Evolutionary conservation across 2,329 filamentous ascomycete genomes (phyloP), one percentile per base, ranked within the genome.

Genomic region (Aspergillus sergii): DNA sequence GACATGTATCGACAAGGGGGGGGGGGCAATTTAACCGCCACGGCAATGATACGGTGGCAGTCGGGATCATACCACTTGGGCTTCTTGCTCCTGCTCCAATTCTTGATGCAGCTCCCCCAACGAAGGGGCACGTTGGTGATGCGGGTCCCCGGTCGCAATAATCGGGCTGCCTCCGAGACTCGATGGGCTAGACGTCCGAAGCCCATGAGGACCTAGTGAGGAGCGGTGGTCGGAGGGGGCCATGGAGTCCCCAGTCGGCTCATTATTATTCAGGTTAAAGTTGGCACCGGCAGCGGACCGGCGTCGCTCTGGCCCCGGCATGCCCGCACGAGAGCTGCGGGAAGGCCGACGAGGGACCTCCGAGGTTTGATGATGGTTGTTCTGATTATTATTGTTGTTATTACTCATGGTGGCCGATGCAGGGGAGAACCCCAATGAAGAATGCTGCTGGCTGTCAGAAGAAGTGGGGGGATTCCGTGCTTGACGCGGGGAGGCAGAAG

Each of bases 311-410:
- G 76, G 76, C 26, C 76, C 72, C 58, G 80, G 77, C 56, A 74
- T 69, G 57, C 75, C 76, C 66, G 72, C 71, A 66, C 73, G 76
- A 60, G 76, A 78, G 61, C 68, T 70, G 26, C 70, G 72, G 23
- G 80, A 79, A 5, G 76, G 73, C 53, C 78, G 76, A 58, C 65
- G 67, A 43, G 66, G 66, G 34, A 91, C 88, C 32, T 93, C 86
- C 58, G 91, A 88, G 32, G 91, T 90, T 75, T 94, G 94, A 90
- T 89, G 9, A 91, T 91, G 14, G 91, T 88, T 58, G 91, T 23
- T 55, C 21, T 65, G 56, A 21, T 59, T 91, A 57, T 60, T 69
- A 14, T 59, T 23, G 43, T n/a, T 59, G n/a, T n/a, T 59, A 53
- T 67, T 41, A 58, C 55, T 64, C 62, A 65, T 65, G 46, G 46